phyloP scores from a whole-genome alignment of 2,329 filamentous ascomycete genomes.

The Colletotrichum chrysophilum region DNA sequence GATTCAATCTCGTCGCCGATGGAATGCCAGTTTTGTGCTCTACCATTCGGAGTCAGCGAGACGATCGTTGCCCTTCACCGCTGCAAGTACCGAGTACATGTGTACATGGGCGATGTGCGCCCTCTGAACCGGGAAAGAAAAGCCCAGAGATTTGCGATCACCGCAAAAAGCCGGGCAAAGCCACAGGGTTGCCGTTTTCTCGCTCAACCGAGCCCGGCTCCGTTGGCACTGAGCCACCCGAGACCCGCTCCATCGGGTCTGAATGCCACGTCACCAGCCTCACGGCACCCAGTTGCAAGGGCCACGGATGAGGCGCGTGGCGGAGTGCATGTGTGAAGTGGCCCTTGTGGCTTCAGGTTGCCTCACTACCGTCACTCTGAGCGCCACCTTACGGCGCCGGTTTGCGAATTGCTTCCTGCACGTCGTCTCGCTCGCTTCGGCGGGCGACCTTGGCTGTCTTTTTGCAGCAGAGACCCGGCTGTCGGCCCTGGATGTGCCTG shows the following conservation, averaged over 20 bases:
- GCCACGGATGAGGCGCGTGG: slow-evolving; percentile 22
- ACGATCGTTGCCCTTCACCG: slow-evolving; percentile 8
- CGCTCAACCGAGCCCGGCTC: not conserved
- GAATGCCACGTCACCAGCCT: slow-evolving; percentile 26
- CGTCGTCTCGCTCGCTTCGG: slow-evolving; percentile 1
- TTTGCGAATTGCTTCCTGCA: slow-evolving; percentile 12
- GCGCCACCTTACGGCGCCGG: slow-evolving; percentile 10
- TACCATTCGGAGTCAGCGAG: slow-evolving; percentile 18
- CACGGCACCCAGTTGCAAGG: not conserved
- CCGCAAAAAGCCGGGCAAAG: not conserved
- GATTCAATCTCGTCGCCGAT: not conserved
- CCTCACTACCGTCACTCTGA: slow-evolving; percentile 9
- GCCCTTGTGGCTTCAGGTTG: slow-evolving; percentile 9
- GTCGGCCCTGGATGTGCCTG: not conserved
- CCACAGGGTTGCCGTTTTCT: not conserved
- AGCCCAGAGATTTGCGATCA: slow-evolving; percentile 16
- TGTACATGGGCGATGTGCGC: not conserved
- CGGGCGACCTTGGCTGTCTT: not conserved
- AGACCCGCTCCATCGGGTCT: slow-evolving; percentile 1
- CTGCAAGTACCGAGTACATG: slow-evolving; percentile 17
- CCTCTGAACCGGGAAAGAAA: not conserved
- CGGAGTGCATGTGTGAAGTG: slow-evolving; percentile 18
- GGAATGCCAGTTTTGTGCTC: not conserved
- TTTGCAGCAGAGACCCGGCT: not conserved
- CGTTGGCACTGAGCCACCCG: slow-evolving; percentile 11